Base-by-base conservation (phyloP, 1,139 yeast species). In the Yamadazyma epiphylla region DNA sequence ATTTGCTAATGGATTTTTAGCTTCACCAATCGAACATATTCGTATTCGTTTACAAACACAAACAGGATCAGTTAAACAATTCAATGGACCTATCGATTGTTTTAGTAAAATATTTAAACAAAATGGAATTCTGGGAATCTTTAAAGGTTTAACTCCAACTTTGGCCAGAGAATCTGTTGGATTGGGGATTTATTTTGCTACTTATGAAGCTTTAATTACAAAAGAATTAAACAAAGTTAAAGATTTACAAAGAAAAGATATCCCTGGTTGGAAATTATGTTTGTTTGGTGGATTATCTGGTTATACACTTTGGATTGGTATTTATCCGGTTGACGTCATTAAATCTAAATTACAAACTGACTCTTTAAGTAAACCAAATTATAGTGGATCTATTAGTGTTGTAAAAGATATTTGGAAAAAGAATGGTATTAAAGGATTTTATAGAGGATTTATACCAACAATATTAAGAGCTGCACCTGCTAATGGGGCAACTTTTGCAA, bases 391-490 rank as follows among this genome's bases (percentile, higher is more conserved):
- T n/a, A 23, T 69, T 11, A 72, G 70, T 36, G 94, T 86, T 17
- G 59, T 74, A 14, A 68, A 53, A 37, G 68, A 70, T 39, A 69
- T 86, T 13, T 70, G 62, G 53, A 55, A 53, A 27, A 67, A 66
- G 6, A 65, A 68, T 31, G 96, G 96, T 20, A 42, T 78, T 31
- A 67, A 67, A 44, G 95, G 95, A 0, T 85, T 89, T 51, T 81
- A 85, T 59, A 79, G 82, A 57, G 97, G 97, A 1, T 87, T 88
- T 51, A 58, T 80, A 14, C 96, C 97, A 29, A 88, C 97, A 1
- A 77, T 89, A 41, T 65, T 89, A 45, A 80, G 97, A 59, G 96
- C 97, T 31, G 95, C 95, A 2, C 97, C 97, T 3, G 97, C 94
- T 12, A 89, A 89, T 51, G 97, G 96, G 30, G 95, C 95, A 19